Base-by-base conservation (phyloP, 306 rosid species). In the Malus fusca region DNA sequence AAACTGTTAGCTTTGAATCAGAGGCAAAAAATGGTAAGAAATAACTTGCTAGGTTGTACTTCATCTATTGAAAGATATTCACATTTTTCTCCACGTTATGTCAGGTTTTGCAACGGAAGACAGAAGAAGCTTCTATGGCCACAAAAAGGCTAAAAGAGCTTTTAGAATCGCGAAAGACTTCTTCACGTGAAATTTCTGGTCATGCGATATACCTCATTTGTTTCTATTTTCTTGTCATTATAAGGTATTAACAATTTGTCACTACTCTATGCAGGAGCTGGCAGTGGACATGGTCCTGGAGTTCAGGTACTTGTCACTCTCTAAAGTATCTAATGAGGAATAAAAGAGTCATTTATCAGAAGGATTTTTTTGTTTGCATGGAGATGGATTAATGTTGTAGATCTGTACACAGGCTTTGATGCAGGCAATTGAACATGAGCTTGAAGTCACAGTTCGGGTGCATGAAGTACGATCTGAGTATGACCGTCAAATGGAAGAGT, bases 81-180 rank as follows among this genome's bases (percentile, higher is more conserved):
- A 75, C 15, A 80, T 52, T 31, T 58, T 66, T 59, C 66, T 46
- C 52, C 43, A 30, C n/a, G 44, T 75, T 77, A 48, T 72, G 59
- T 60, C 76, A 96, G 98, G 97, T 96, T 69, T 81, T 96, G 88
- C 99, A 96, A 88, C 83, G 99, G 71, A 96, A 96, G 81, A 87
- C 99, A 51, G 99, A 92, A 90, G 99, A 96, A 85, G 99, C 98
- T 72, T 79, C 96, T 72, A 72, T 81, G 86, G 99, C 99, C 66
- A 84, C 98, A 67, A 96, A 96, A 85, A 90, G 92, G 86, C 91
- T 96, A 55, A 96, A 92, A 72, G 99, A 92, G 23, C 88, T 90
- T 77, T 82, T 96, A 75, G 99, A 96, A 90, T 87, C 99, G 55
- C 86, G 92, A 63, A 96, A 80, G 88, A 73, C 90, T 71, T 79